Evolutionary conservation across 495 filamentous ascomycete genomes (phyloP).

Genomic region (Lepidopterella palustris): DNA sequence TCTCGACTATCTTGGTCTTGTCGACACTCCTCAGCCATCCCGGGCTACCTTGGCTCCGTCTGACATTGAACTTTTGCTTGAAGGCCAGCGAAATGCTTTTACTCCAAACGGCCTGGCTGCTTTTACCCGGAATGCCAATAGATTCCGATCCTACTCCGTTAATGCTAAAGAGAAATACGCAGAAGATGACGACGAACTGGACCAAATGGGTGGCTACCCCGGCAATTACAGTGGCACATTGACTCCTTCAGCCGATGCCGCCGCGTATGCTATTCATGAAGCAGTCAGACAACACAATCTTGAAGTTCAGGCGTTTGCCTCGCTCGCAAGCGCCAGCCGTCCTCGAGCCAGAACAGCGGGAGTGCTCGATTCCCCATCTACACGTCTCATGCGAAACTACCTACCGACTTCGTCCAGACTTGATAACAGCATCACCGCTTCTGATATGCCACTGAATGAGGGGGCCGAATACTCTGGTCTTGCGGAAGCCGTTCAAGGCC

Average conservation of each 20-base stretch:
- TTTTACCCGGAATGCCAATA: constrained; percentile 70
- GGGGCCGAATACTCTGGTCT: constrained; percentile 66
- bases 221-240: constrained; percentile 61
- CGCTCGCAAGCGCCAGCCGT: constrained; percentile 69
- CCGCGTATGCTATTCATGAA: constrained; percentile 74
- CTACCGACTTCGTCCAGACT: constrained; percentile 75
- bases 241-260: constrained; percentile 66
- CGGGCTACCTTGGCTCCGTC: constrained; percentile 59
- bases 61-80: constrained; percentile 49
- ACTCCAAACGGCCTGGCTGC: constrained; percentile 60
- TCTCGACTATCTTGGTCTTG: constrained; percentile 89
- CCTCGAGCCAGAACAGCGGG: constrained; percentile 86
- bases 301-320: constrained; percentile 85
- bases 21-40: constrained; percentile 82
- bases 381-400: constrained; percentile 67
- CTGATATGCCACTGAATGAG: constrained; percentile 67
- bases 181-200: constrained; percentile 77
- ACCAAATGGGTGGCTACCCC: constrained; percentile 43
- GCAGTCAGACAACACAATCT: constrained; percentile 91
- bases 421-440: constrained; percentile 73
- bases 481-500: constrained; percentile 67
- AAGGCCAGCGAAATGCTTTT: constrained; percentile 43
- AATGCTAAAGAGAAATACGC: constrained; percentile 98
- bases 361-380: constrained; percentile 76
- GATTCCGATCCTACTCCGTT: constrained; percentile 94